A percentile compares a stretch with the other conserved stretches of the same genome.
These are phyloP conservation scores for Talaromyces sp. DNA, from an alignment of 2,329 filamentous ascomycete species.

Conservation along the genomic window DNA sequence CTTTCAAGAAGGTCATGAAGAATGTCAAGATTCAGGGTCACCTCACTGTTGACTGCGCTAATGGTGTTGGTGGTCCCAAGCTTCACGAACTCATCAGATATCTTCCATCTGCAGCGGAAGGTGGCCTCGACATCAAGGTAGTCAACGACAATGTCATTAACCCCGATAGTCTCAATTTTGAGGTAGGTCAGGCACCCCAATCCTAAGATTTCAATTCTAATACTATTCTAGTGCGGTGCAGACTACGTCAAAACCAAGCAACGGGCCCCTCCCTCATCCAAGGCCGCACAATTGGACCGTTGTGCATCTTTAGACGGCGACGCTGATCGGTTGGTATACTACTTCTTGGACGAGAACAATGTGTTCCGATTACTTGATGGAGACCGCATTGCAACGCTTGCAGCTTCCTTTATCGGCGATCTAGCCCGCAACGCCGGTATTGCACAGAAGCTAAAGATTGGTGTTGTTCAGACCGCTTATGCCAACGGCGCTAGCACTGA, in stretches of 20 bases:
- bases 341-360: slow-evolving; percentile 78
- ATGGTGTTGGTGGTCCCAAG: slow-evolving; percentile 93
- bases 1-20: slow-evolving; percentile 79
- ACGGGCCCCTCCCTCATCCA: slow-evolving; percentile 77
- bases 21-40: slow-evolving; percentile 69
- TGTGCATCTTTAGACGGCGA: slow-evolving; percentile 93
- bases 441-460: slow-evolving; percentile 76
- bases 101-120: slow-evolving; percentile 64
- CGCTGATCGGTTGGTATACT: slow-evolving; percentile 92
- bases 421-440: slow-evolving; percentile 77
- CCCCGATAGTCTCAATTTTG: slow-evolving; percentile 82
- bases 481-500: slow-evolving; percentile 93
- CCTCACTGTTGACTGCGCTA: slow-evolving; percentile 89
- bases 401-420: slow-evolving; percentile 89
- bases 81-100: slow-evolving; percentile 80
- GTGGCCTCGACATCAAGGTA: slow-evolving; percentile 74
- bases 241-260: slow-evolving; percentile 98
- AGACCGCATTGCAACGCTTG: slow-evolving; percentile 92
- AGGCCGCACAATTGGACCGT: slow-evolving; percentile 70
- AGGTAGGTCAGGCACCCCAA: slow-evolving; percentile 53
- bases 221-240: slow-evolving; percentile 68
- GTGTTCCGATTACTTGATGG: slow-evolving; percentile 92
- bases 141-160: slow-evolving; percentile 92
- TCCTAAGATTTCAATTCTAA: slow-evolving; percentile 17
- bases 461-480: slow-evolving; percentile 95